Evolutionary conservation across 2,329 filamentous ascomycete genomes (phyloP), one percentile per base, ranked within the genome.

Genomic region (Neodidymelliopsis sp.): DNA sequence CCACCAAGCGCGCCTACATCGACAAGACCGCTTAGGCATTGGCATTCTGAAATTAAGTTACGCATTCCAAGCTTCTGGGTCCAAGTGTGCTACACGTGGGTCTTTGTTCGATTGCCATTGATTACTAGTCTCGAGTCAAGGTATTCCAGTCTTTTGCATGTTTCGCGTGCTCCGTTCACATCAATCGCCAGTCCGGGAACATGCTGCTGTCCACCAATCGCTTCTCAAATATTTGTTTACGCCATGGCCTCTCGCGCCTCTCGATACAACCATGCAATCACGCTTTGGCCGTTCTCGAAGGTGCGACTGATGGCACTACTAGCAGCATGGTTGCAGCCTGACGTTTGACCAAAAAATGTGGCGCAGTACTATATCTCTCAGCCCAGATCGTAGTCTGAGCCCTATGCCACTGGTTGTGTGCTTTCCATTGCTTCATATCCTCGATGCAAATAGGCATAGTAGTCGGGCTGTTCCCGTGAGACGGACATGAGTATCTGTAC

Each of bases 1-100:
- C 37, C 40, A 53, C 50, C 53, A 56, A 45, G 45, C 36, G 20
- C 31, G 42, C 44, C 47, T 52, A 43, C 45, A 28, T 11, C 28
- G 37, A 56, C 49, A 53, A 54, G 54, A 49, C 31, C 36, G 37
- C 54, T 56, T 59, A 40, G 47, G 40, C n/a, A 56, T 59, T 56
- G 47, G 56, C 47, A 45, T 4, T 27, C 22, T 20, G 12, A 24
- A 20, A 30, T 6, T 15, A 23, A 9, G 27, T 13, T 25, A 2
- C 30, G 24, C 39, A 22, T 35, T 6, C 30, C 18, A 22, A 22
- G 11, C 24, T 10, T 39, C 8, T 44, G 24, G 28, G 23, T 24
- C 47, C 29, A 15, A 8, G 3, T 16, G 5, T 29, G 10, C 20
- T 42, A 42, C 56, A 59, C 56, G 56, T 59, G 53, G 49, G 23